These are phyloP conservation scores for Croton setiger DNA, from an alignment of 441 rosid genomes.

Conservation along the genomic window DNA sequence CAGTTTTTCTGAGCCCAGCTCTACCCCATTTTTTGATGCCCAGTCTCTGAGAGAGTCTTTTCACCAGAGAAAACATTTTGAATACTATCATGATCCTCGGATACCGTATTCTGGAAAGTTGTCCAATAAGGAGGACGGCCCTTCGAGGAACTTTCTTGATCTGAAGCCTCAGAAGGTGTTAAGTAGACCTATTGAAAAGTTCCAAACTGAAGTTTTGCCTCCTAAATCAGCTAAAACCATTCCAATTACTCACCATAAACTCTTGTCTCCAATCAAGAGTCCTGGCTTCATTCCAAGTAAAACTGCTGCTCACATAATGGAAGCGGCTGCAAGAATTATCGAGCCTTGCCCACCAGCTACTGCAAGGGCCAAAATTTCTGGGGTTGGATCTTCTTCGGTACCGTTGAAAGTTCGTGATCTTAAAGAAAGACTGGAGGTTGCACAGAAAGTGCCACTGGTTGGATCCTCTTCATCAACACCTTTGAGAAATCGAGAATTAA, in stretches of 20 bases:
- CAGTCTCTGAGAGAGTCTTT: conserved; percentile 50
- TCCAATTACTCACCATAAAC: conserved; percentile 84
- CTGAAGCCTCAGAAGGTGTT: conserved; percentile 42
- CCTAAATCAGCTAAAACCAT: conserved; percentile 94
- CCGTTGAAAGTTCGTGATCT: conserved; percentile 64
- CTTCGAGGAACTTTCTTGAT: conserved; percentile 31
- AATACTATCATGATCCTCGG: conserved; percentile 42
- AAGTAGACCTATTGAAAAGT: conserved; percentile 78
- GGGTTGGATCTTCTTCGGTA: conserved; percentile 55
- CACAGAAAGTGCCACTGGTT: conserved; percentile 41
- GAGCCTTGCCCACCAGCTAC: conserved; percentile 54
- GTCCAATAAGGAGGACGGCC: conserved; percentile 44
- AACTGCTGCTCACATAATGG: conserved; percentile 94
- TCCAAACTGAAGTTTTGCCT: conserved; percentile 89
- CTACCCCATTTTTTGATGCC: conserved; percentile 57
- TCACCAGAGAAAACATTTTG: conserved; percentile 46
- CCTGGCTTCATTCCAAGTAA: conserved; percentile 75
- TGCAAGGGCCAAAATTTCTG: conserved; percentile 46
- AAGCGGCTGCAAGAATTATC: conserved; percentile 87
- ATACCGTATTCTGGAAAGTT: conserved; percentile 52
- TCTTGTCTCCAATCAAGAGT: conserved; percentile 91
- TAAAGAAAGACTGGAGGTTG: conserved; percentile 65
- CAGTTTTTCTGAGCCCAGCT: conserved; percentile 46
- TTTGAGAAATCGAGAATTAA: conserved; percentile 43
- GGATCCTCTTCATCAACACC: conserved; percentile 40